Percentiles rank a stretch among this genome's conserved stretches.
phyloP scores from a whole-genome alignment of 2,329 filamentous ascomycete genomes.

The Beauveria australis region DNA sequence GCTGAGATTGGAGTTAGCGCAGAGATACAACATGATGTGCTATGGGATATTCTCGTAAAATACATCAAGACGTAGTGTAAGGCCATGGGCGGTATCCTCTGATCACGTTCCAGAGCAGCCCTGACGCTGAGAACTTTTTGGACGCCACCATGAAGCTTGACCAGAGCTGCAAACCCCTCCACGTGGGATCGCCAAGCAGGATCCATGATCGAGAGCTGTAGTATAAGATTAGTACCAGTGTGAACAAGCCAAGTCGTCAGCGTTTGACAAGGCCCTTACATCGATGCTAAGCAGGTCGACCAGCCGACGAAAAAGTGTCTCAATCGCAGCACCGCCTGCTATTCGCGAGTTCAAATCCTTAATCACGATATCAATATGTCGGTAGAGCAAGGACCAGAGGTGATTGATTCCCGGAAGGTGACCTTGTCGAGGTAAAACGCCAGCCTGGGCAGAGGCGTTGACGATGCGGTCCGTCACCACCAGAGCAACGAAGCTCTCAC shows the following conservation, averaged over 20 bases:
- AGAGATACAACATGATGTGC: background rate
- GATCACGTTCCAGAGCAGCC: background rate
- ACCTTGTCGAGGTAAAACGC: conserved; percentile 2
- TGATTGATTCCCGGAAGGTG: conserved; percentile 1
- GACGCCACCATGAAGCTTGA: conserved; percentile 8
- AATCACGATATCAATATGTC: background rate
- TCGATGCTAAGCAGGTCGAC: conserved; percentile 6
- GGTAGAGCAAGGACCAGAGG: conserved; percentile 7
- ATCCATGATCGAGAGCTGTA: conserved; percentile 5
- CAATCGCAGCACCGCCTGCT: background rate
- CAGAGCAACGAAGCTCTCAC: conserved; percentile 3
- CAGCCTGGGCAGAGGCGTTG: conserved; percentile 2
- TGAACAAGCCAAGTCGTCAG: background rate
- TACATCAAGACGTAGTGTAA: conserved; percentile 8
- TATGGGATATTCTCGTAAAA: background rate
- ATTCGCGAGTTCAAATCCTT: conserved; percentile 6
- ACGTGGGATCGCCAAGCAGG: conserved; percentile 6
- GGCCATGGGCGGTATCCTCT: background rate
- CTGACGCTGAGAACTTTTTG: background rate
- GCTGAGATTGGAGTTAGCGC: background rate
- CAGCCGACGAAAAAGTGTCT: background rate
- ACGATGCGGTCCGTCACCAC: conserved; percentile 7
- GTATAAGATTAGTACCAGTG: background rate
- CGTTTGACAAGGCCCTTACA: background rate
- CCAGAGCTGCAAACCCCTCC: conserved; percentile 3